These are phyloP conservation scores for Nicotiana attenuata DNA, from an alignment of 257 asterid genomes.

Conservation along the genomic window DNA sequence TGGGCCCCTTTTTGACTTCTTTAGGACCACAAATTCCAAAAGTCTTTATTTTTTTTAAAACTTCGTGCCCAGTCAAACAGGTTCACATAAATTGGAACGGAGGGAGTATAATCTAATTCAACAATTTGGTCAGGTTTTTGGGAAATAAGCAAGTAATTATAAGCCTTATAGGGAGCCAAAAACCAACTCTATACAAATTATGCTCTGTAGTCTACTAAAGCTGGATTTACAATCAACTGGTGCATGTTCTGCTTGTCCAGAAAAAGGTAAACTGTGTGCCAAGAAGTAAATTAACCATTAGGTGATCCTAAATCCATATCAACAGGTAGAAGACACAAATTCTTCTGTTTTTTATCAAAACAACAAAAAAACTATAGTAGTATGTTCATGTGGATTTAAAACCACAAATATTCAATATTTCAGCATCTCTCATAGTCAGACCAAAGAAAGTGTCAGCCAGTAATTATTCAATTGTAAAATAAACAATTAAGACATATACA, in stretches of 20 bases:
- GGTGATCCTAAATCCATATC: neutral
- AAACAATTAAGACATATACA: neutral
- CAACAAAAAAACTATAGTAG: neutral
- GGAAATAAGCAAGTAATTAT: neutral
- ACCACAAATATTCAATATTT: neutral
- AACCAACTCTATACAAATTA: neutral
- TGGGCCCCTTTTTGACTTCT: too few species aligned
- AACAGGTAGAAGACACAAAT: neutral
- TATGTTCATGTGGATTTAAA: neutral
- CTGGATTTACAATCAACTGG: neutral
- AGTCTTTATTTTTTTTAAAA: too few species aligned
- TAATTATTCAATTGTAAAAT: neutral
- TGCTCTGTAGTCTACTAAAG: neutral
- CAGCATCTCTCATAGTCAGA: neutral
- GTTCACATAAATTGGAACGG: too few species aligned
- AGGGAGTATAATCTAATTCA: neutral
- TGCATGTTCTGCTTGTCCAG: neutral
- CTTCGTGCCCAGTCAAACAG: too few species aligned
- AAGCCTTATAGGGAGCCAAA: neutral
- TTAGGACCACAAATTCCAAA: too few species aligned
- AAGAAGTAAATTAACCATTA: neutral
- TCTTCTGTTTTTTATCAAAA: constrained; percentile 1
- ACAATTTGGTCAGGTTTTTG: neutral
- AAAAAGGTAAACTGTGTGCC: neutral
- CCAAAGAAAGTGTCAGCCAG: neutral